These are phyloP conservation scores for Phylloboletellus chloephorus DNA, from an alignment of 1,284 basidiomycete species.

Conservation along the genomic window DNA sequence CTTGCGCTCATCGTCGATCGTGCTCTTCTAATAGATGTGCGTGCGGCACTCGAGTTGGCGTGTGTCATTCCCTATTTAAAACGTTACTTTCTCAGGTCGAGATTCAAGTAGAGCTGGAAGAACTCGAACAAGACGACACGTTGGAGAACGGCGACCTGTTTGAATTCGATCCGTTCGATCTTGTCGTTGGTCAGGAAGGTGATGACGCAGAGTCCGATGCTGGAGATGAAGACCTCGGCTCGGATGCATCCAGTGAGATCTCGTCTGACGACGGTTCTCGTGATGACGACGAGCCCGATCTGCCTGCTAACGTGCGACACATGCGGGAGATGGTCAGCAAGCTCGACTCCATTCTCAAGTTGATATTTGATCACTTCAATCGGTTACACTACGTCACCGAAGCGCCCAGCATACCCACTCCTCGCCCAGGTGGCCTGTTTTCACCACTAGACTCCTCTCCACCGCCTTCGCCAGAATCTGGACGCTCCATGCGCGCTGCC, in stretches of 20 bases:
- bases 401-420: constrained; percentile 7
- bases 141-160: constrained; percentile 62
- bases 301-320: constrained; percentile 54
- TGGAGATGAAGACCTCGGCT: constrained; percentile 46
- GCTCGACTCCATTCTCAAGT: constrained; percentile 81
- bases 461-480: constrained; percentile 31
- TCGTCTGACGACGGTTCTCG: constrained; percentile 65
- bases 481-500: constrained; percentile 39
- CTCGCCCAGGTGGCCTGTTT: constrained; percentile 15
- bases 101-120: constrained; percentile 93
- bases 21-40: constrained; percentile 91
- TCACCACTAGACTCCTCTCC: constrained; percentile 29
- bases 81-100: constrained; percentile 70
- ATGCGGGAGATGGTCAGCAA: constrained; percentile 87
- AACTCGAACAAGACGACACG: constrained; percentile 69
- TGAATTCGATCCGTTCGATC: constrained; percentile 81
- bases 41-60: constrained; percentile 28
- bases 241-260: constrained; percentile 51
- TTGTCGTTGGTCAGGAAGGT: constrained; percentile 67
- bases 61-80: constrained; percentile 4
- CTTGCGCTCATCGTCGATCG: constrained; percentile 84
- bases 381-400: constrained; percentile 36
- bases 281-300: constrained; percentile 42
- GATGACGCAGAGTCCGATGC: constrained; percentile 54
- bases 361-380: constrained; percentile 81